Conservation (phyloP, 768 basidiomycete genomes). For the Grammothele lineata region DNA sequence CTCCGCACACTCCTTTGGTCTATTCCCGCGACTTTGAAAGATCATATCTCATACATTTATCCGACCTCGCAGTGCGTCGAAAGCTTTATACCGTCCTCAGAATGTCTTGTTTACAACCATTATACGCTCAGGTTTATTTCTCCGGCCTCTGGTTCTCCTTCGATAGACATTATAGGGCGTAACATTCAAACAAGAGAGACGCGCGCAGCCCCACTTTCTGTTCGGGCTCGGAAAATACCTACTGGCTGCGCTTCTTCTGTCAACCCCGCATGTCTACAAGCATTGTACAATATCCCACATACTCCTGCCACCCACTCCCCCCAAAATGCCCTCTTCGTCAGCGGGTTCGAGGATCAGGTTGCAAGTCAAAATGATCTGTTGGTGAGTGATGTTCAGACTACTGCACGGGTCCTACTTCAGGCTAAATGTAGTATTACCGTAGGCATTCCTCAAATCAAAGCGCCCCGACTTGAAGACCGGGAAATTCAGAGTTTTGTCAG, state of each 20-base stretch:
- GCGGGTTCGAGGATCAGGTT: too few species aligned
- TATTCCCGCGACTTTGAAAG: conserved; percentile 28
- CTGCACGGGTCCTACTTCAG: too few species aligned
- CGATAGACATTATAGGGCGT: background rate
- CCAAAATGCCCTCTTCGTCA: too few species aligned
- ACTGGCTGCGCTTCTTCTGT: conserved; percentile 25
- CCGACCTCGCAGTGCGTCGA: conserved; percentile 26
- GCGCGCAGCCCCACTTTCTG: background rate
- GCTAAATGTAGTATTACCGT: too few species aligned
- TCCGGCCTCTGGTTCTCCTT: too few species aligned
- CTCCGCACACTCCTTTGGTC: conserved; percentile 34
- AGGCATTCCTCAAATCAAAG: too few species aligned
- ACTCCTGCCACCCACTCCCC: conserved; percentile 5
- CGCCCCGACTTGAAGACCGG: conserved; percentile 32
- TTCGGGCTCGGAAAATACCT: conserved; percentile 17
- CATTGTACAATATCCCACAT: conserved; percentile 20
- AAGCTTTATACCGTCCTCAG: too few species aligned
- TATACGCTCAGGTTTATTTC: too few species aligned
- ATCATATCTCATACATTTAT: conserved; percentile 27
- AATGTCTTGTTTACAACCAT: too few species aligned
- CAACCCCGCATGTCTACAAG: conserved; percentile 23
- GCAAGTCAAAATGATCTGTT: too few species aligned
- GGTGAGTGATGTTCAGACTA: too few species aligned
- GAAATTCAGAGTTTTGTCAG: too few species aligned
- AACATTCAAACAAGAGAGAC: conserved; percentile 22